Evolutionary conservation across 371 early-diverging fungal species (phyloP).

Genomic region (Funneliformis caledonium): DNA sequence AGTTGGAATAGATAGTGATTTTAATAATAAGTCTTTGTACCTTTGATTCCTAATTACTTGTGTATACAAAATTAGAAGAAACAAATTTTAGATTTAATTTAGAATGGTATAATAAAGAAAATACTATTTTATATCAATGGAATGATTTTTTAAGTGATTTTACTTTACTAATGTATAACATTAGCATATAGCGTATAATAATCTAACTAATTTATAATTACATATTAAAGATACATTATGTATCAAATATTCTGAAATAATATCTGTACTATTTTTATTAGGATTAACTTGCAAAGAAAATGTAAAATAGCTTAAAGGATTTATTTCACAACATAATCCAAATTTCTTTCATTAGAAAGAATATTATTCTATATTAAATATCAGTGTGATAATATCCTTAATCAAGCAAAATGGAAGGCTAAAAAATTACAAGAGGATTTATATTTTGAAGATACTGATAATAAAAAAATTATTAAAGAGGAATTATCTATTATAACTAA

Average conservation of each 20-base stretch:
- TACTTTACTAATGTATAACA: neutral
- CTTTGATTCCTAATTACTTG: neutral
- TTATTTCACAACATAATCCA: neutral
- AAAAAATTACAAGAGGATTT: neutral
- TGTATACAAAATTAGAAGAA: neutral
- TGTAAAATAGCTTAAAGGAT: neutral
- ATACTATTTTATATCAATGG: neutral
- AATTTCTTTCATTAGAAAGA: neutral
- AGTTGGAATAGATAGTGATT: neutral
- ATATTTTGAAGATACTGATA: neutral
- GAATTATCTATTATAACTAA: neutral
- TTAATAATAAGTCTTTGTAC: neutral
- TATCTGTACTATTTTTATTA: neutral
- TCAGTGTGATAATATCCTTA: neutral
- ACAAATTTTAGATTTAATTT: neutral
- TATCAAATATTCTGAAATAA: neutral
- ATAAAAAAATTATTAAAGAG: neutral
- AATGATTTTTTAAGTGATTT: neutral
- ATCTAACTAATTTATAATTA: neutral
- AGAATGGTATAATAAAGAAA: neutral
- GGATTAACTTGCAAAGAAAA: conserved; percentile 12
- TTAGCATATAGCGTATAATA: neutral
- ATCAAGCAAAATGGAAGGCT: neutral
- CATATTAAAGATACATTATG: neutral
- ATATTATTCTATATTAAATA: neutral